phyloP scores from a whole-genome alignment of 768 basidiomycete genomes.

The Paxillus ammoniavirescens region DNA sequence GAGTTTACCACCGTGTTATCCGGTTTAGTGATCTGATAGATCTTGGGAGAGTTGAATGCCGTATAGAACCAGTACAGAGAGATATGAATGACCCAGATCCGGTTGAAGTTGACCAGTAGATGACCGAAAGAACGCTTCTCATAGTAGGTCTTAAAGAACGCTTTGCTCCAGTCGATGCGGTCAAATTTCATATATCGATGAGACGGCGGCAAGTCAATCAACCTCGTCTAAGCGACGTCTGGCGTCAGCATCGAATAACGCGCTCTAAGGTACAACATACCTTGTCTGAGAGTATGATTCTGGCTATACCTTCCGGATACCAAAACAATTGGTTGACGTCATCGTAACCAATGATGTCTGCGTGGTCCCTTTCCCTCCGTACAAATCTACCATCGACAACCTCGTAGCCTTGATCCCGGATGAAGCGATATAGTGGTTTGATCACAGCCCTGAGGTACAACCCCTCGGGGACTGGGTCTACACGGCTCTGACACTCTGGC shows the following conservation, averaged over 20 bases:
- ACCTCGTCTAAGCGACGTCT: slow-evolving; percentile 57
- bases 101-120: slow-evolving; percentile 98
- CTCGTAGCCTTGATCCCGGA: slow-evolving; percentile 97
- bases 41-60: slow-evolving; percentile 84
- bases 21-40: slow-evolving; percentile 56
- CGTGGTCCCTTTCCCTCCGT: slow-evolving; percentile 88
- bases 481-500: slow-evolving; percentile 92
- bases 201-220: slow-evolving; percentile 87
- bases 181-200: slow-evolving; percentile 98
- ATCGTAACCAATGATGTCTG: slow-evolving; percentile 95
- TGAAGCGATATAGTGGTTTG: slow-evolving; percentile 94
- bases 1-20: slow-evolving; percentile 48
- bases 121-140: slow-evolving; percentile 97
- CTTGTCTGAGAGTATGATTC: slow-evolving; percentile 88
- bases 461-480: slow-evolving; percentile 92
- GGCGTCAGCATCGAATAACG: neutral
- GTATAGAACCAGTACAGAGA: slow-evolving; percentile 97
- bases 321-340: slow-evolving; percentile 99
- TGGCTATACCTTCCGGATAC: slow-evolving; percentile 98
- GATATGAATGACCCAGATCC: slow-evolving; percentile 98
- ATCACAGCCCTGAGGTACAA: slow-evolving; percentile 89
- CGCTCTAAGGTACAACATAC: slow-evolving; percentile 36
- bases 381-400: slow-evolving; percentile 95
- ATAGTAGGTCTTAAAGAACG: slow-evolving; percentile 98
- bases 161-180: slow-evolving; percentile 93